These are phyloP conservation scores for Puccinia horiana DNA, from an alignment of 1,284 basidiomycete genomes.

Conservation along the genomic window DNA sequence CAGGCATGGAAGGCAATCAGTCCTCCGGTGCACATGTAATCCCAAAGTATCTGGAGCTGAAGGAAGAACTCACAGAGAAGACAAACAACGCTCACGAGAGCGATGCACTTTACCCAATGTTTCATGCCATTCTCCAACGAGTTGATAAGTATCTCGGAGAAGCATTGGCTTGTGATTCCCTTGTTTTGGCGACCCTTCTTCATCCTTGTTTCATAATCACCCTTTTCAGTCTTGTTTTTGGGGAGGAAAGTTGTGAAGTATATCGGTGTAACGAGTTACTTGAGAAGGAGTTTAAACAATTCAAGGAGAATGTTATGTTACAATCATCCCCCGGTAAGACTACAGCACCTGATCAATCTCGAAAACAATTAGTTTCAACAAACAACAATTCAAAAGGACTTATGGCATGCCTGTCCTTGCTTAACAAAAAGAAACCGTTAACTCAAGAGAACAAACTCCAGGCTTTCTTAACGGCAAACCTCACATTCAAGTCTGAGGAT, in stretches of 20 bases:
- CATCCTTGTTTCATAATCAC: background rate
- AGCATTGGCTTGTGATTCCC: background rate
- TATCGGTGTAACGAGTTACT: background rate
- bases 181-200: background rate
- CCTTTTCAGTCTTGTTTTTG: background rate
- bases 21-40: background rate
- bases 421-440: background rate
- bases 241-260: background rate
- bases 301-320: background rate
- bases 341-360: no score
- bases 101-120: constrained; percentile 13
- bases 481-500: background rate
- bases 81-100: background rate
- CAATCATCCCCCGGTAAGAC: no score
- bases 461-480: background rate
- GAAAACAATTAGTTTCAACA: background rate
- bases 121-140: background rate
- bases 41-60: constrained; percentile 9
- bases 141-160: background rate
- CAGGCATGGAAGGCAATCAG: background rate
- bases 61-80: background rate
- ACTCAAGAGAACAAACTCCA: background rate
- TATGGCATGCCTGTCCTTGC: background rate
- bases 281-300: background rate
- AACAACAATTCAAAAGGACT: background rate